Evolutionary conservation across 2,329 filamentous ascomycete species (phyloP), one percentile per base, ranked within the genome.

Genomic region (Penicillium olsonii): DNA sequence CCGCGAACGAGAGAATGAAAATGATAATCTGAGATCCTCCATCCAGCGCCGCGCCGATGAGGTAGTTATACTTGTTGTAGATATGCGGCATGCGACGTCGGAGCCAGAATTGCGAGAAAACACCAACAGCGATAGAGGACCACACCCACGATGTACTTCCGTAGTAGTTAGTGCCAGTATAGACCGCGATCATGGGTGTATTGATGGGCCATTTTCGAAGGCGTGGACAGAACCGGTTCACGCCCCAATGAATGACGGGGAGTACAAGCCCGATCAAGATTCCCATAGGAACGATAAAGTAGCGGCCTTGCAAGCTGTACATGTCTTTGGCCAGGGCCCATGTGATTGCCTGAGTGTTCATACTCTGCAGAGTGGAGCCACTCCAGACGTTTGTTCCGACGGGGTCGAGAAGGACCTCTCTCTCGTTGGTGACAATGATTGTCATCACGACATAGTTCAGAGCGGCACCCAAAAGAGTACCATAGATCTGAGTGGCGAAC

Each of bases 1-100:
- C 79, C 1, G 79, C 78, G 63, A 82, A 82, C 0, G 78, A 81
- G 11, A 82, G 65, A 34, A 82, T 75, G 44, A 82, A 82, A 2
- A 82, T 65, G 0, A 73, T 75, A 1, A 68, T 64, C 4, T 80
- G 68, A 50, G 70, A 74, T 7, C 73, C 80, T 9, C 79, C 80
- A 50, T 82, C 80, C 14, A 78, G 77, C 0, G 78, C 78, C n/a
- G 74, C 78, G 0, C 77, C 75, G 2, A 82, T 63, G 7, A 82
- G 61, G 61, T 82, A 82, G 15, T 73, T 75, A 57, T 80, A 82
- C 50, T 82, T 75, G 59, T 70, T 77, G 69, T 81, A 82, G 42
- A 81, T 68, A 5, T 73, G 68, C 2, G 79, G 80, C 7, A 64
- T 64, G 65, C 79, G 77, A 69, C 80, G 80, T 48, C 79, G 75